Conservation (phyloP, 192 early-diverging fungal species). For the Entophlyctis helioformis region DNA sequence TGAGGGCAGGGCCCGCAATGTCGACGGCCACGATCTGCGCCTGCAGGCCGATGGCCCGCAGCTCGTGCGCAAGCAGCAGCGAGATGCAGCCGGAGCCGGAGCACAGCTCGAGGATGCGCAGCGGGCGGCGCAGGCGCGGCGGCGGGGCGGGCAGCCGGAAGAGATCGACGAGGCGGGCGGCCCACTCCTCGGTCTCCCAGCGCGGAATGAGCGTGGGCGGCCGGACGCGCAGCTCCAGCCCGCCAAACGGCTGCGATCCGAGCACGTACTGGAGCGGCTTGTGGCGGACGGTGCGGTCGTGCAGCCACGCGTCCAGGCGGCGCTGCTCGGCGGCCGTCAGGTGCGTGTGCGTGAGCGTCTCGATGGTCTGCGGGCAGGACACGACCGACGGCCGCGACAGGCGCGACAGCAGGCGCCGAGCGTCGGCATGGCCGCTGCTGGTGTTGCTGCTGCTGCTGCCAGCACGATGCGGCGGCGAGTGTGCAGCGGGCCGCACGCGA, state of each 20-base stretch:
- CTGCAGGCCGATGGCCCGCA: conserved; percentile 8
- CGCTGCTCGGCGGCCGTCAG: no score
- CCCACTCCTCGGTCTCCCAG: conserved; percentile 96
- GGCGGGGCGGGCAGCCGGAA: conserved; percentile 18
- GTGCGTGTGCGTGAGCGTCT: no score
- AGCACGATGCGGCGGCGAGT: no score
- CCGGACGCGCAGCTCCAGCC: conserved; percentile 53
- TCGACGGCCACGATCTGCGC: conserved; percentile 39
- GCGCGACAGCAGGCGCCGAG: no score
- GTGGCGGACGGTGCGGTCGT: no score
- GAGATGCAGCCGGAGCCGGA: conserved; percentile 80
- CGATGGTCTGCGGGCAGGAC: no score
- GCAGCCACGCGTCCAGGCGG: no score
- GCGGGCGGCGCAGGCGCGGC: conserved; percentile 3
- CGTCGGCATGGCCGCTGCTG: no score
- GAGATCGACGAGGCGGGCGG: conserved; percentile 36
- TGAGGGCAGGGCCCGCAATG: no score
- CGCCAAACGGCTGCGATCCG: conserved; percentile 76
- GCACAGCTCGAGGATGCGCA: conserved; percentile 75
- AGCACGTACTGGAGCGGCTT: conserved; percentile 93
- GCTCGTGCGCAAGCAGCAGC: conserved; percentile 50
- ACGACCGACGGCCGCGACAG: no score
- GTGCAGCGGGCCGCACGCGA: no score
- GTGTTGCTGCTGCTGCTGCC: no score
- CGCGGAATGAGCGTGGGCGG: conserved; percentile 74